phyloP scores from a whole-genome alignment of 257 asterid genomes.

The Perilla frutescens region DNA sequence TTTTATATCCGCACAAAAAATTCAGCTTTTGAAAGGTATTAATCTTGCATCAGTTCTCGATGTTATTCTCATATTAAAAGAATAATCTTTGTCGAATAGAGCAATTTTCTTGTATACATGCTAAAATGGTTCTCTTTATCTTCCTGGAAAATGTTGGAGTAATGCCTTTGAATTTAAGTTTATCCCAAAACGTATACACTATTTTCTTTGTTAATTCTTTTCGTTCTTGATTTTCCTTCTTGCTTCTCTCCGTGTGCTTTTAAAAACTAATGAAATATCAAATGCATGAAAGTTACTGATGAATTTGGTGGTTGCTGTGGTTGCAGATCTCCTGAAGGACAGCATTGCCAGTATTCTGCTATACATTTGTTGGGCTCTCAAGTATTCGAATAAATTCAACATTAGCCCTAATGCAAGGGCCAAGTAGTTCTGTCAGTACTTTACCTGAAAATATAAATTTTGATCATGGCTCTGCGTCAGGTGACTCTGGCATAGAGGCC shows the following conservation, averaged over 20 bases:
- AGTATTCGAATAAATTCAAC: constrained; percentile 28
- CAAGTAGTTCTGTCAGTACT: constrained; percentile 63
- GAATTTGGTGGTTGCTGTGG: neutral
- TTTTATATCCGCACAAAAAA: neutral
- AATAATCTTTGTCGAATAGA: constrained; percentile 2
- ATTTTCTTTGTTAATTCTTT: neutral
- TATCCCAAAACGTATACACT: neutral
- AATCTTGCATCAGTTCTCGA: constrained; percentile 8
- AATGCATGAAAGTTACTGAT: constrained; percentile 9
- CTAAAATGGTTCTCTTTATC: neutral
- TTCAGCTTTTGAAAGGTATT: neutral
- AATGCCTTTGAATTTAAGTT: constrained; percentile 8
- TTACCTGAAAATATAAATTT: constrained; percentile 71
- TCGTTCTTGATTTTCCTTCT: constrained; percentile 12
- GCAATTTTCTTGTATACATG: neutral
- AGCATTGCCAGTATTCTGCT: constrained; percentile 26
- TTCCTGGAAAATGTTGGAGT: constrained; percentile 17
- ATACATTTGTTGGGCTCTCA: constrained; percentile 15
- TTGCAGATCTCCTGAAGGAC: constrained; percentile 55
- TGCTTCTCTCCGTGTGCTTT: constrained; percentile 7
- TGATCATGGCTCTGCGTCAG: constrained; percentile 63
- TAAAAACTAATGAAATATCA: constrained; percentile 1
- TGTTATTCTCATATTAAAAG: constrained; percentile 1
- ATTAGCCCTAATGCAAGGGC: constrained; percentile 84
- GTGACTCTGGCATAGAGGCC: constrained; percentile 62